A percentile compares a stretch with the other conserved stretches of the same genome.
These are phyloP conservation scores for Mycena polygramma DNA, from an alignment of 768 basidiomycete species.

Conservation along the genomic window DNA sequence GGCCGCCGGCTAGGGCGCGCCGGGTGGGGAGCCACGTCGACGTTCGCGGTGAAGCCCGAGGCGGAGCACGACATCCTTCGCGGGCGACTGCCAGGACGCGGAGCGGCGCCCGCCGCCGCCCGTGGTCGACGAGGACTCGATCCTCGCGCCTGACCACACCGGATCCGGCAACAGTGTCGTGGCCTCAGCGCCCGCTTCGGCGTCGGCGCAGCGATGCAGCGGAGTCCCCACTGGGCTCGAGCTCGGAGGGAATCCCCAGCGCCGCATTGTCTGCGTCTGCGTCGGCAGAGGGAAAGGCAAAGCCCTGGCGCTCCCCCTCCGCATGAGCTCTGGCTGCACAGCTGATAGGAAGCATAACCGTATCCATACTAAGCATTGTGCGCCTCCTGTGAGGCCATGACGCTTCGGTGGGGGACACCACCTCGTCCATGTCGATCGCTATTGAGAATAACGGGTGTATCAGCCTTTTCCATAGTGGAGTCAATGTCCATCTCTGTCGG, in stretches of 20 bases:
- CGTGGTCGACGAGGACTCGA: slow-evolving; percentile 50
- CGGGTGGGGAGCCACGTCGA: slow-evolving; percentile 53
- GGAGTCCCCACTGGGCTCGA: slow-evolving; percentile 25
- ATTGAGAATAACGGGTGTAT: too few relatives aligned
- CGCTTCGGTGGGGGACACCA: too few relatives aligned
- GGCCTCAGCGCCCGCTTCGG: neutral
- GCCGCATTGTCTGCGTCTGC: too few relatives aligned
- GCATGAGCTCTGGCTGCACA: too few relatives aligned
- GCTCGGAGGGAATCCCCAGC: slow-evolving; percentile 24
- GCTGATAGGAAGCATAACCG: too few relatives aligned
- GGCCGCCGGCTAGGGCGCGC: slow-evolving; percentile 30
- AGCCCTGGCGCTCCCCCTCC: too few relatives aligned
- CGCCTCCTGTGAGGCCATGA: too few relatives aligned
- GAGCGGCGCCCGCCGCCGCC: slow-evolving; percentile 49
- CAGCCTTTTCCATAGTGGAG: too few relatives aligned
- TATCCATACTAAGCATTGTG: too few relatives aligned
- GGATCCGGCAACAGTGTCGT: slow-evolving; percentile 19
- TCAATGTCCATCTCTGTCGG: too few relatives aligned
- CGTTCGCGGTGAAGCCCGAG: slow-evolving; percentile 68
- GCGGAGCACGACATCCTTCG: slow-evolving; percentile 85
- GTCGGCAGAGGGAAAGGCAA: slow-evolving; percentile 22
- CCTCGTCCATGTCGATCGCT: neutral
- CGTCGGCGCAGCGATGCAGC: neutral
- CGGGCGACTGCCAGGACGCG: slow-evolving; percentile 60
- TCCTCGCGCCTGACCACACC: slow-evolving; percentile 44